These are phyloP conservation scores for Dendrobium chrysotoxum DNA, from an alignment of 106 monocot species.

Conservation along the genomic window DNA sequence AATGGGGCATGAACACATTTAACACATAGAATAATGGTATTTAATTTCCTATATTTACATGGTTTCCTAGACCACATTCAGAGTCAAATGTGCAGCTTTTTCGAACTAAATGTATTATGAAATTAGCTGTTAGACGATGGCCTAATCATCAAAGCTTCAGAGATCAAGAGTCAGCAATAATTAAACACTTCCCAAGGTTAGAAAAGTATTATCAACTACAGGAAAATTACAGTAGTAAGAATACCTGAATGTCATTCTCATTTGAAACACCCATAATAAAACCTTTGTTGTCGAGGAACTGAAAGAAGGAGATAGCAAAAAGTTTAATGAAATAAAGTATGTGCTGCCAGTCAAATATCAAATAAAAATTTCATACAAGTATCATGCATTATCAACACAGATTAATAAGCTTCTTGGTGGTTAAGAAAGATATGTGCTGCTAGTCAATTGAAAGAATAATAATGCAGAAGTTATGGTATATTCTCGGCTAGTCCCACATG, in stretches of 20 bases:
- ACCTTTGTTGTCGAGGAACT: constrained; percentile 93
- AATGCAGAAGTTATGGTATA: not conserved
- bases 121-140: not conserved
- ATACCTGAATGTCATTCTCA: constrained; percentile 97
- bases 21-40: too few species aligned
- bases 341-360: not conserved
- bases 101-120: not conserved
- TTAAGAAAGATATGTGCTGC: not conserved
- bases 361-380: not conserved
- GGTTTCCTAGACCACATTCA: not conserved
- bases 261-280: constrained; percentile 73
- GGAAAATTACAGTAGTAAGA: not conserved
- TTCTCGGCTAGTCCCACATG: not conserved
- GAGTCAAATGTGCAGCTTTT: not conserved
- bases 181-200: constrained; percentile 4
- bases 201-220: constrained; percentile 5
- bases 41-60: too few species aligned
- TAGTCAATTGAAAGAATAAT: not conserved
- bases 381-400: not conserved
- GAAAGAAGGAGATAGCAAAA: constrained; percentile 24
- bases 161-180: not conserved
- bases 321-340: not conserved
- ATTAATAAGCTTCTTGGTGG: not conserved
- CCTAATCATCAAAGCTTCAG: not conserved
- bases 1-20: too few species aligned